These are phyloP conservation scores for Syzygium grande DNA, from an alignment of 345 rosid species.

Conservation along the genomic window DNA sequence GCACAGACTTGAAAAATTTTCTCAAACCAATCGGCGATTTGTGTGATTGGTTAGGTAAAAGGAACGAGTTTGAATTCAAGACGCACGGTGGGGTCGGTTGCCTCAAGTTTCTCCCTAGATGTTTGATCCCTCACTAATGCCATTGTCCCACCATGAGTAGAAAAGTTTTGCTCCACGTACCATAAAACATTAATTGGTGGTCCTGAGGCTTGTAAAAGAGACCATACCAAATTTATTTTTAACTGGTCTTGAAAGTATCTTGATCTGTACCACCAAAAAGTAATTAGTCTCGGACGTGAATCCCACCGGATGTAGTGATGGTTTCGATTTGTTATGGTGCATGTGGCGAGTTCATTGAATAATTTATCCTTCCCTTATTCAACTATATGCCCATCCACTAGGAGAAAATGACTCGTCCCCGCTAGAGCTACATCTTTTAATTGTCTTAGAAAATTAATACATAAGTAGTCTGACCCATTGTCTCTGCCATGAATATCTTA, in stretches of 20 bases:
- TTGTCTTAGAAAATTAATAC: background rate
- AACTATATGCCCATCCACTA: background rate
- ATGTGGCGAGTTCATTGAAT: background rate
- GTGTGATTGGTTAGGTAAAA: background rate
- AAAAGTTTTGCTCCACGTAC: too few species aligned
- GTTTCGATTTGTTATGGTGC: background rate
- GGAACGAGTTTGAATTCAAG: background rate
- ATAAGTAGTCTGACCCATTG: rapidly evolving
- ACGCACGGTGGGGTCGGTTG: background rate
- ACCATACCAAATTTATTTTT: too few species aligned
- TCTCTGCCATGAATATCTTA: background rate
- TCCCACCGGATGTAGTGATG: background rate
- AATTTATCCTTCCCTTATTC: background rate
- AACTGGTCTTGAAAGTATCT: too few species aligned
- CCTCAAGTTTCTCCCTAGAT: background rate
- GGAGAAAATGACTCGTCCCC: background rate
- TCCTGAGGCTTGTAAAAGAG: too few species aligned
- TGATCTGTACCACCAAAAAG: background rate
- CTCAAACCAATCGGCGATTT: background rate
- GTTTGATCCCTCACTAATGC: background rate
- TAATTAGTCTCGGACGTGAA: background rate
- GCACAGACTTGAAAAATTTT: background rate
- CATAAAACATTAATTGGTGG: too few species aligned
- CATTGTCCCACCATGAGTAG: too few species aligned
- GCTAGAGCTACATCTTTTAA: too few species aligned